A percentile compares a stretch with the other conserved stretches of the same genome.
Conservation (phyloP, 352 stramenopile species). For the Pythium angustatum region DNA sequence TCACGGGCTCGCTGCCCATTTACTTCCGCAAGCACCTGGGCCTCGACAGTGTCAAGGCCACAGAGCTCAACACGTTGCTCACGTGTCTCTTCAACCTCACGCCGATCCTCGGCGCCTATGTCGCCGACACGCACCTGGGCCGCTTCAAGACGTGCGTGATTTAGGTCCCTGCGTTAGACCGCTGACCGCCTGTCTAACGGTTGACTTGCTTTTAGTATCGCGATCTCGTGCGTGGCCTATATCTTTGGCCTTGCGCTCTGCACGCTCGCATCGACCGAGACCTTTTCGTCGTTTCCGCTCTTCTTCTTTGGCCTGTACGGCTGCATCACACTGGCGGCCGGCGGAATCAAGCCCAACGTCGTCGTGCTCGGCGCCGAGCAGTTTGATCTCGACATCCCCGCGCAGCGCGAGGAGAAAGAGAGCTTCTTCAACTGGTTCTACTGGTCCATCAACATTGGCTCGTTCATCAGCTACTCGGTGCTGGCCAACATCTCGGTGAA, state of each 20-base stretch:
- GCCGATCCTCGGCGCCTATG: conserved; percentile 81
- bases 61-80: conserved; percentile 84
- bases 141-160: conserved; percentile 65
- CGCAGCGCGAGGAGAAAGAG: conserved; percentile 76
- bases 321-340: conserved; percentile 47
- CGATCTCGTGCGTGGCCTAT: conserved; percentile 73
- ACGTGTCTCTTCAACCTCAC: conserved; percentile 86
- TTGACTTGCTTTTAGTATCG: conserved; percentile 48
- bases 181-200: conserved; percentile 9
- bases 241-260: conserved; percentile 65
- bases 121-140: conserved; percentile 79
- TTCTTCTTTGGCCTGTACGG: conserved; percentile 86
- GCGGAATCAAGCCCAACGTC: conserved; percentile 50
- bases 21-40: conserved; percentile 87
- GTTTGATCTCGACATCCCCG: conserved; percentile 70
- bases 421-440: conserved; percentile 95
- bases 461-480: conserved; percentile 90
- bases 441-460: conserved; percentile 91
- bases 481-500: conserved; percentile 92
- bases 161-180: not conserved
- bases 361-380: conserved; percentile 63
- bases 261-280: conserved; percentile 60
- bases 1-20: conserved; percentile 82
- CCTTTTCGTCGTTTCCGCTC: conserved; percentile 55
- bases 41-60: conserved; percentile 71